Evolutionary conservation across 805 yeast species (phyloP).

Genomic region (Yarrowia yakushimensis): DNA sequence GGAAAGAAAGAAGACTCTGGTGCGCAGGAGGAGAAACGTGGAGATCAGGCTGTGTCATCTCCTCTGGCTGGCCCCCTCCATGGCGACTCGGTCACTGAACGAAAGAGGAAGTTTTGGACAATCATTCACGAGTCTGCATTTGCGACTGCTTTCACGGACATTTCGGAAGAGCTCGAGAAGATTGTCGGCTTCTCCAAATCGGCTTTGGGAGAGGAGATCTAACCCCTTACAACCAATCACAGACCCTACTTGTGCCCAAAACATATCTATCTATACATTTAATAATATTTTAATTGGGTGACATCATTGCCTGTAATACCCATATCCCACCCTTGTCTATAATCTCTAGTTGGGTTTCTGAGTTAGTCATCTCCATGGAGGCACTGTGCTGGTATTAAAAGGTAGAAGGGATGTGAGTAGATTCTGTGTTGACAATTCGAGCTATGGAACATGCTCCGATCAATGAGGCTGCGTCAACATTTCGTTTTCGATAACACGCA

Average conservation of each 20-base stretch:
- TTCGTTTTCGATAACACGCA: background rate
- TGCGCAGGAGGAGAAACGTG: background rate
- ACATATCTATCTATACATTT: conserved; percentile 9
- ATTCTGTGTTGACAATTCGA: too few relatives aligned
- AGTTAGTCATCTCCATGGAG: background rate
- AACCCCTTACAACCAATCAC: background rate
- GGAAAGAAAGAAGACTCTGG: conserved; percentile 3
- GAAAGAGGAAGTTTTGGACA: conserved; percentile 42
- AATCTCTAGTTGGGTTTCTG: background rate
- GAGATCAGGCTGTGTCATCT: background rate
- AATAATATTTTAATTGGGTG: conserved; percentile 18
- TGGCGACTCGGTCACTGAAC: background rate
- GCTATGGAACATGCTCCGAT: too few relatives aligned
- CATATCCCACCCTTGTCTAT: background rate
- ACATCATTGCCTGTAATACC: background rate
- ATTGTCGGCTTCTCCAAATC: conserved; percentile 42
- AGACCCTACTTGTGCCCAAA: background rate
- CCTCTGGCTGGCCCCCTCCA: background rate
- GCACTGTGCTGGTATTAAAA: background rate
- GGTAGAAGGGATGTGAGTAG: too few relatives aligned
- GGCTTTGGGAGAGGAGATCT: conserved; percentile 45
- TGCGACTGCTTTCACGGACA: conserved; percentile 47
- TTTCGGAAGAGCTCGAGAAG: conserved; percentile 44
- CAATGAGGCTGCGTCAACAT: too few relatives aligned
- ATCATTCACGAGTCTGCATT: conserved; percentile 50